Evolutionary conservation across 1,284 basidiomycete species (phyloP).

Genomic region (Neolentinus lepideus): DNA sequence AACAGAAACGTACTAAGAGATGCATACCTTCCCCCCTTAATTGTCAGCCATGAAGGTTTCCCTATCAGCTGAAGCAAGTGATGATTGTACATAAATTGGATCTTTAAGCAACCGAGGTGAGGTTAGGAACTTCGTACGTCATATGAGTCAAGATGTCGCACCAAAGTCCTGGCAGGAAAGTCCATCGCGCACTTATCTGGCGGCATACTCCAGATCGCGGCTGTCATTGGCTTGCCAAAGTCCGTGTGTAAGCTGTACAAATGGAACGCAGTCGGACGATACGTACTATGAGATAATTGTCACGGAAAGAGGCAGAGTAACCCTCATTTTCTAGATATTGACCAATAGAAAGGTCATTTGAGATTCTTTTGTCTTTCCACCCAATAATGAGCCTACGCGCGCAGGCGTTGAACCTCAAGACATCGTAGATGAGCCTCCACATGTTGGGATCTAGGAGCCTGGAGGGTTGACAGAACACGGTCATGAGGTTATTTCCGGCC

Average conservation of each 20-base stretch:
- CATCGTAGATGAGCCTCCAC: constrained; percentile 76
- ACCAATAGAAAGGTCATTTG: constrained; percentile 51
- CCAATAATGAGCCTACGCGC: constrained; percentile 36
- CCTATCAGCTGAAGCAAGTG: constrained; percentile 71
- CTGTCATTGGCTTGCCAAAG: constrained; percentile 63
- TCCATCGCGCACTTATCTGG: constrained; percentile 65
- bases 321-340: constrained; percentile 62
- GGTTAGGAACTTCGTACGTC: background rate
- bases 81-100: constrained; percentile 77
- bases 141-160: constrained; percentile 19
- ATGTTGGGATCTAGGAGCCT: constrained; percentile 60
- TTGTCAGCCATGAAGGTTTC: constrained; percentile 73
- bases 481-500: constrained; percentile 57
- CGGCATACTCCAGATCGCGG: constrained; percentile 77
- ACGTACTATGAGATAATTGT: constrained; percentile 76
- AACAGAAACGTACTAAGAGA: background rate
- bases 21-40: constrained; percentile 63
- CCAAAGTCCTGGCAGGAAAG: constrained; percentile 69
- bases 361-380: constrained; percentile 12
- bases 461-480: constrained; percentile 60
- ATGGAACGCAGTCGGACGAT: constrained; percentile 4
- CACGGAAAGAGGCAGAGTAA: constrained; percentile 64
- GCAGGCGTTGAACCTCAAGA: constrained; percentile 73
- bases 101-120: constrained; percentile 21
- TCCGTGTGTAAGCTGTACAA: constrained; percentile 3